Evolutionary conservation across 768 basidiomycete species (phyloP).

Genomic region (Naganishia antarctica): DNA sequence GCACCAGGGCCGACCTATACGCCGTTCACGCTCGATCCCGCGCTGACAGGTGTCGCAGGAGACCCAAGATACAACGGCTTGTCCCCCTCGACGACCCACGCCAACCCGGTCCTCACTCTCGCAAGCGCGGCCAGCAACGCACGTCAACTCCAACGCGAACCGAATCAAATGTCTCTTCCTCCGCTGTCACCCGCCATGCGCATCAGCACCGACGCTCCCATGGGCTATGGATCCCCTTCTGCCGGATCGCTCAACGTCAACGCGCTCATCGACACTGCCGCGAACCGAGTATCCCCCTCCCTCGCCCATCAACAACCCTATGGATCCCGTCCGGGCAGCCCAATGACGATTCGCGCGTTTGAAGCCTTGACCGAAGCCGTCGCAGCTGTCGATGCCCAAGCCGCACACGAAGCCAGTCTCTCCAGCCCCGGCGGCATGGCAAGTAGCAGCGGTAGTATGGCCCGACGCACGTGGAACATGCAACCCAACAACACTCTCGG

Average conservation of each 20-base stretch:
- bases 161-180: constrained; percentile 7
- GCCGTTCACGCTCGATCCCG: constrained; percentile 18
- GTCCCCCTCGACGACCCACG: constrained; percentile 1
- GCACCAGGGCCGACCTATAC: constrained; percentile 1
- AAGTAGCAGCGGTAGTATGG: not conserved
- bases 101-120: constrained; percentile 17
- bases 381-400: constrained; percentile 4
- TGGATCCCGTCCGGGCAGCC: constrained; percentile 14
- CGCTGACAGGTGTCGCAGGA: constrained; percentile 1
- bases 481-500: constrained; percentile 16
- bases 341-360: constrained; percentile 17
- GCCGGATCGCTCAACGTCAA: constrained; percentile 5
- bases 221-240: not conserved
- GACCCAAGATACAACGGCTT: constrained; percentile 5
- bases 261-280: not conserved
- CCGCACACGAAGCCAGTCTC: constrained; percentile 12
- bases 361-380: constrained; percentile 12
- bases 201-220: not conserved
- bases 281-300: not conserved
- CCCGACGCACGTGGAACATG: constrained; percentile 13
- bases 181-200: constrained; percentile 23
- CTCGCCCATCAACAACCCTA: constrained; percentile 16
- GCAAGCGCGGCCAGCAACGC: constrained; percentile 17
- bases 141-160: constrained; percentile 6
- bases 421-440: not conserved